These are phyloP conservation scores for Pseudogymnoascus sp. DNA, from an alignment of 2,329 filamentous ascomycete genomes.

Conservation along the genomic window DNA sequence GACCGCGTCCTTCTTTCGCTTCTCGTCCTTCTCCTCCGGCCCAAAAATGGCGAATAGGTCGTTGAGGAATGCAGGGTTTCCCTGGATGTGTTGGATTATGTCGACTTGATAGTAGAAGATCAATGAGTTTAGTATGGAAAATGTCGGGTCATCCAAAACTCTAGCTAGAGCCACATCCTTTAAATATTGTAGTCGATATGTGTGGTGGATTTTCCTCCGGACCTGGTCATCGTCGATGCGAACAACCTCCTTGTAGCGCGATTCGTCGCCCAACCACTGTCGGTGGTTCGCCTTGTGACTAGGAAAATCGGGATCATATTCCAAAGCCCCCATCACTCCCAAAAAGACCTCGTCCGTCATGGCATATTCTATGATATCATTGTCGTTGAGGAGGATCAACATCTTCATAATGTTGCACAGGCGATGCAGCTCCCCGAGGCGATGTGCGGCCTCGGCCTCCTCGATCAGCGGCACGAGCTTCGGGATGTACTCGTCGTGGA, in stretches of 20 bases:
- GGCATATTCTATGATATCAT: conserved; percentile 84
- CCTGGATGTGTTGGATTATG: conserved; percentile 90
- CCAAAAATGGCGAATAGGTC: conserved; percentile 85
- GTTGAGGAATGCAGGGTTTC: conserved; percentile 66
- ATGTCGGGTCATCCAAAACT: conserved; percentile 94
- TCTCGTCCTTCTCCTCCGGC: conserved; percentile 52
- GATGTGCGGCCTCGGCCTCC: conserved; percentile 86
- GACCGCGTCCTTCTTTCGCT: conserved; percentile 85
- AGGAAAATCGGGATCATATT: conserved; percentile 97
- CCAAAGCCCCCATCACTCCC: conserved; percentile 88
- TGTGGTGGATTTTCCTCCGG: conserved; percentile 87
- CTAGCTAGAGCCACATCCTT: conserved; percentile 97
- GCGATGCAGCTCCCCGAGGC: conserved; percentile 74
- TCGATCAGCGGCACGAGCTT: conserved; percentile 81
- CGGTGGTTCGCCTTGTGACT: conserved; percentile 96
- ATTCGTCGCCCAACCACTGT: conserved; percentile 81
- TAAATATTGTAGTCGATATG: conserved; percentile 89
- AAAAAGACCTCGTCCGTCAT: conserved; percentile 84
- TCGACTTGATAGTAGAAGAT: conserved; percentile 99
- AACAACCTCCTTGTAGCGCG: conserved; percentile 93
- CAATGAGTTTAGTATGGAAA: conserved; percentile 91
- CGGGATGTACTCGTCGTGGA: conserved; percentile 76
- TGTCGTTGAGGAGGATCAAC: conserved; percentile 90
- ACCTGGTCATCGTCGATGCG: conserved; percentile 77
- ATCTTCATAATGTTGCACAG: conserved; percentile 98